Base-by-base conservation (phyloP, 371 early-diverging fungal genomes). In the Choanephora cucurbitarum region DNA sequence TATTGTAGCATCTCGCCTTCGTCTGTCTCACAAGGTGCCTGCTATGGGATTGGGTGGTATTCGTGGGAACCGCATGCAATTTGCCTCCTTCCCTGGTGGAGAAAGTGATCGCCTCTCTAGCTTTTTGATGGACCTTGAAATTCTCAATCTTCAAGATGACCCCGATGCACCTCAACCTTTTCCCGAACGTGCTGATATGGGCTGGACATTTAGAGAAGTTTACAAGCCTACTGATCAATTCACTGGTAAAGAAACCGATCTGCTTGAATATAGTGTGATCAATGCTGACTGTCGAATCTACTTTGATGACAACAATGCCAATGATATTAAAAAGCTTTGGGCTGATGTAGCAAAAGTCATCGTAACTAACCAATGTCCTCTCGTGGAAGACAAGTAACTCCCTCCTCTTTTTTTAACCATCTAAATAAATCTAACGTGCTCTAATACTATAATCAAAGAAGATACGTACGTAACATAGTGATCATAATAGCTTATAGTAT, bases 21-120 rank as follows among this genome's bases (percentile, higher is more conserved):
- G 66, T 28, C 19, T 79, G 1, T 73, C 75, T 15, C 79, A 79
- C 53, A 56, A 75, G 13, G 79, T 79, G 0, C 68, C 75, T 53
- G 75, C 79, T n/a, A 71, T 75, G 69, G 79, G 75, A n/a, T 55
- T 75, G 17, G 79, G 79, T 15, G 79, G 79, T 51, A 75, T 79
- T 46, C 79, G 75, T 47, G 79, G 79, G 47, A 79, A 79, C 41
- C 70, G 71, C 32, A 79, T 79, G 79, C 79, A 79, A 44, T 79
- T 69, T 52, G 79, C 79, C 22, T 75, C 75, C 9, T 79, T 79
- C 65, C 79, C 79, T 10, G 79, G 79, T 50, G 79, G 79, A 15
- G 79, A 79, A 61, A 79, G 79, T 28, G 73, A 79, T 37, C 75
- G 79, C 33, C 55, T 79, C 5, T 75, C 74, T n/a, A 67, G 72